Base-by-base conservation (phyloP, 1,139 yeast species). In the Groenewaldozyma auringiensis region DNA sequence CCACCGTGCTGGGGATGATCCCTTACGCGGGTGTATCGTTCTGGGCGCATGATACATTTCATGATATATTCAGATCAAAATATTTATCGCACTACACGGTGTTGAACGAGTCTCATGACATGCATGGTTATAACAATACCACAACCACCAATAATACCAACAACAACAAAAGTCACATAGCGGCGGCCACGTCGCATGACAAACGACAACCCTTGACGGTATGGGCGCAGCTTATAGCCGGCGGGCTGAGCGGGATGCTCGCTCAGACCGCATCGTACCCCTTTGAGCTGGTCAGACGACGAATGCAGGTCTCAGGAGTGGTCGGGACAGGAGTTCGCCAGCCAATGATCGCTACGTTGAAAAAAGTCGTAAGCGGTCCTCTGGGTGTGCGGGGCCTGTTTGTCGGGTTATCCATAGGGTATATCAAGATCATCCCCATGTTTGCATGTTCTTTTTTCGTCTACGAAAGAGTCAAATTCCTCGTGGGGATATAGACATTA, bases 21-120 rank as follows among this genome's bases (percentile, higher is more conserved):
- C 98, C 98, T 1, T 92, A 92, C 62, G 98, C 99, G 1, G 99
- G 99, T 9, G 96, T 89, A 1, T 85, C 96, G 1, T 92, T 92
- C 60, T 85, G 89, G 67, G 85, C 96, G 2, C 97, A 92, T 64
- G 99, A 92, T 65, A 65, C 81, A 48, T 72, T 89, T 50, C 97
- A 89, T 64, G 99, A 92, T 65, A 62, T 89, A 1, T 78, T 92
- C 60, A 72, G 96, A 51, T 71, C 82, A 14, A 70, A 71, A 20
- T 51, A 58, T 16, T 63, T 87, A 11, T 70, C 79, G 1, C 67
- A 70, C 14, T 76, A 77, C 53, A 78, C 95, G 0, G 83, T 86
- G 3, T 17, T 18, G 9, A 27, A 36, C 3, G 38, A 45, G 14
- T 45, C 43, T 13, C 13, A 8, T 11, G 22, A 9, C 42, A n/a